Conservation (phyloP, 2,329 filamentous ascomycete species). For the Rhynchosporium secalis region DNA sequence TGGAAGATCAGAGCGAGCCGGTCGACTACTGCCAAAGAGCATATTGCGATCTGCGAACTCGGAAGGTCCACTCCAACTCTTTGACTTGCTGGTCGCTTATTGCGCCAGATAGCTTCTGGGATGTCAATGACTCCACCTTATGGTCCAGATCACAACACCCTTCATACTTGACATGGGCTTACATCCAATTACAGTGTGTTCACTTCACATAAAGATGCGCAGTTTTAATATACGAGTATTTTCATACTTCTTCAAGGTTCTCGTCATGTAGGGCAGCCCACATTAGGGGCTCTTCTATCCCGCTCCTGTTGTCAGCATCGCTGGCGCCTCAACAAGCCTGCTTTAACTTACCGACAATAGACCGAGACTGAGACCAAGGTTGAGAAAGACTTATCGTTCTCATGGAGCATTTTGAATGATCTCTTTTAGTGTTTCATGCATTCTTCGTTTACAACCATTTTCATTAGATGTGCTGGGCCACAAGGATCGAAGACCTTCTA, state of each 20-base stretch:
- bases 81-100: not conserved
- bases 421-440: not conserved
- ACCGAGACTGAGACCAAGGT: not conserved
- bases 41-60: too few relatives aligned
- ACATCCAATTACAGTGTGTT: not conserved
- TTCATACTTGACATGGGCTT: not conserved
- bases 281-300: conserved; percentile 7
- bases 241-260: not conserved
- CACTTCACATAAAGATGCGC: not conserved
- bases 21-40: too few relatives aligned
- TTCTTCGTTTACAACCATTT: not conserved
- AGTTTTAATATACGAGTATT: not conserved
- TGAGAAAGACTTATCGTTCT: not conserved
- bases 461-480: not conserved
- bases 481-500: not conserved
- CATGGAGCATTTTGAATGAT: not conserved
- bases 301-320: conserved; percentile 5
- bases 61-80: not conserved
- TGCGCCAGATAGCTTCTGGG: not conserved
- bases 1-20: not conserved
- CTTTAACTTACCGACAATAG: conserved; percentile 5
- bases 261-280: not conserved
- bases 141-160: not conserved
- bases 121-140: not conserved
- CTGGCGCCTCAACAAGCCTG: not conserved